Evolutionary conservation across 352 stramenopile genomes (phyloP), one percentile per base, ranked within the genome.

Genomic region (Pythium sukuiense): DNA sequence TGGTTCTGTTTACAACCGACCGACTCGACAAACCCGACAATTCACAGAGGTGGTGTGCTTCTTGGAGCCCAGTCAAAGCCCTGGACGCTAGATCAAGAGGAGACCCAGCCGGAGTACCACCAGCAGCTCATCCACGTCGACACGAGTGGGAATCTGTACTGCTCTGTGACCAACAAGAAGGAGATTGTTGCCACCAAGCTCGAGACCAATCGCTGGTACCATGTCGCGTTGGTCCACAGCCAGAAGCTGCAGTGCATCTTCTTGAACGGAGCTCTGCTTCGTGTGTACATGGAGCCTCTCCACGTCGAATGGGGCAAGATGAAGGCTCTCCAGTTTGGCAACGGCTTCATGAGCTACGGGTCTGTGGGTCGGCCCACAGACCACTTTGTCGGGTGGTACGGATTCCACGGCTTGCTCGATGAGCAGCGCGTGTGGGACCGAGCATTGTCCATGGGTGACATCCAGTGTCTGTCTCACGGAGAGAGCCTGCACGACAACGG

Each of bases 141-240:
- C 53, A 59, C 67, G 4, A 60, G 72, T 14, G 14, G 63, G 8
- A 74, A 72, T 14, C 41, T 87, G 2, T 85, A 76, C 58, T 83
- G 74, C 65, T 83, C 79, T 3, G 67, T 82, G 29, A 58, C 79
- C 12, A 64, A 78, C 20, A 59, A 63, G 7, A 73, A 68, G 48
- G 61, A 52, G 8, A 41, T 48, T 5, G 20, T 65, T 1, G 49
- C 39, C 20, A 18, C 58, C 30, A 65, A 58, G 24, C 53, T 71
- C 5, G 27, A 66, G 32, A 16, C 14, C 6, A 26, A 58, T 35
- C 79, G 83, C 29, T 92, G 83, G 83, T 89, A 92, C 59, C 81
- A 92, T 65, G 64, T 89, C n/a, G 75, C 83, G 6, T 63, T 89
- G 3, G 84, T 73, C 7, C 88, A 80, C 58, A 67, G 65, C 16